Evolutionary conservation across 805 yeast species (phyloP).

Genomic region (Zygoascus biomembranicola): DNA sequence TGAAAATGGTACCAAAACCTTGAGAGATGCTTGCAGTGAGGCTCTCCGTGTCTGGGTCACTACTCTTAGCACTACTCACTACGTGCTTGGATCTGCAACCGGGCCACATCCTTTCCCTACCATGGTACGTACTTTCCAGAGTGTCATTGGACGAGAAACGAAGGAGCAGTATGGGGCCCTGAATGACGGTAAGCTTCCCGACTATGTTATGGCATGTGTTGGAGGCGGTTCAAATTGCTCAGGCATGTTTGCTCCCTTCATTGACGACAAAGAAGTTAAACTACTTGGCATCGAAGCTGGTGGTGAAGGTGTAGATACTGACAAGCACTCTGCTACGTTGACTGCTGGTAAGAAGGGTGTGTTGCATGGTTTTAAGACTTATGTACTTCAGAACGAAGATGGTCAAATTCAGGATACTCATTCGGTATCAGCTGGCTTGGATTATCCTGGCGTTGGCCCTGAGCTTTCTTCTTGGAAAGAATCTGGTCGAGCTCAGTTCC

Average conservation of each 20-base stretch:
- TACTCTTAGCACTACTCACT: conserved; percentile 76
- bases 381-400: conserved; percentile 79
- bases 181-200: conserved; percentile 79
- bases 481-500: conserved; percentile 82
- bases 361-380: conserved; percentile 95
- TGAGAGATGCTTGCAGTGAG: conserved; percentile 97
- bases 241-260: conserved; percentile 94
- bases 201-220: conserved; percentile 95
- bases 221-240: conserved; percentile 98
- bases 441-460: conserved; percentile 99
- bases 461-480: conserved; percentile 94
- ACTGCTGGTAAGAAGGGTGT: conserved; percentile 97
- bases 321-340: conserved; percentile 87
- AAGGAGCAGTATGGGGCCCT: conserved; percentile 78
- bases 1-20: conserved; percentile 87
- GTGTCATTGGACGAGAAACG: conserved; percentile 92
- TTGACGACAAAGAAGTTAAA: conserved; percentile 66
- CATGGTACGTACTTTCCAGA: conserved; percentile 95
- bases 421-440: conserved; percentile 96
- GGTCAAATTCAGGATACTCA: conserved; percentile 98
- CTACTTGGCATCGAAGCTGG: conserved; percentile 97
- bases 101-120: conserved; percentile 99
- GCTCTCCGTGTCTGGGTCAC: conserved; percentile 96
- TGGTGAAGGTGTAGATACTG: conserved; percentile 90
- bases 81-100: conserved; percentile 95